Evolutionary conservation across 225 moss, liverwort and hornwort species (phyloP).

Genomic region (Takakia lepidozioides): DNA sequence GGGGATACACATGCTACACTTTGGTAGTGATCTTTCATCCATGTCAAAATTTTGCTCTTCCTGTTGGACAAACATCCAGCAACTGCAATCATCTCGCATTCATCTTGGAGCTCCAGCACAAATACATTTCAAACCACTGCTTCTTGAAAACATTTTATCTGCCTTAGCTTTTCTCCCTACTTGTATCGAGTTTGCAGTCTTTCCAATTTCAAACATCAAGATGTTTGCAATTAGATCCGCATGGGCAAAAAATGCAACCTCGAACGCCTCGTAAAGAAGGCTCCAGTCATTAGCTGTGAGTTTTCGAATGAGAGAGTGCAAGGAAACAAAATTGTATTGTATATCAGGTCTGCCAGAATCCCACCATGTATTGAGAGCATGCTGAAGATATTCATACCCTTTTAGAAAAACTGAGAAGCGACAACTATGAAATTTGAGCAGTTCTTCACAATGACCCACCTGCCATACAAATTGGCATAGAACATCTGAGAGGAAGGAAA

Average conservation of each 20-base stretch:
- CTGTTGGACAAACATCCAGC: too few species aligned
- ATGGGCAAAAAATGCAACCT: conserved; percentile 48
- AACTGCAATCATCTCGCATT: too few species aligned
- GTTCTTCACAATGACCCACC: conserved; percentile 54
- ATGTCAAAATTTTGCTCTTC: too few species aligned
- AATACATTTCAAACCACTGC: too few species aligned
- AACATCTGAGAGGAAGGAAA: too few species aligned
- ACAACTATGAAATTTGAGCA: conserved; percentile 25
- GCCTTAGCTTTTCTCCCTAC: too few species aligned
- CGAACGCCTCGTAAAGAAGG: conserved; percentile 56
- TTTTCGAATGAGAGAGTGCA: conserved; percentile 46
- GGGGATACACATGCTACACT: too few species aligned
- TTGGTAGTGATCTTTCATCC: too few species aligned
- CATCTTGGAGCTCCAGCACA: too few species aligned
- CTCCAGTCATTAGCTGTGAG: conserved; percentile 59
- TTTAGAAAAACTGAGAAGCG: conserved; percentile 45
- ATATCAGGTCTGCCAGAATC: conserved; percentile 30
- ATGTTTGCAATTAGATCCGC: conserved; percentile 41
- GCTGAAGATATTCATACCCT: conserved; percentile 50
- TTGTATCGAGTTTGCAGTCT: too few species aligned
- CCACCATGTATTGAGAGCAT: conserved; percentile 57
- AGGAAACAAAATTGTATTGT: conserved; percentile 20
- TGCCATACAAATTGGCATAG: conserved; percentile 11
- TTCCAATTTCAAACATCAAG: conserved; percentile 22
- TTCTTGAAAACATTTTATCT: too few species aligned